Evolutionary conservation across 805 yeast species (phyloP).

Genomic region (Saccharomycopsis sp.): DNA sequence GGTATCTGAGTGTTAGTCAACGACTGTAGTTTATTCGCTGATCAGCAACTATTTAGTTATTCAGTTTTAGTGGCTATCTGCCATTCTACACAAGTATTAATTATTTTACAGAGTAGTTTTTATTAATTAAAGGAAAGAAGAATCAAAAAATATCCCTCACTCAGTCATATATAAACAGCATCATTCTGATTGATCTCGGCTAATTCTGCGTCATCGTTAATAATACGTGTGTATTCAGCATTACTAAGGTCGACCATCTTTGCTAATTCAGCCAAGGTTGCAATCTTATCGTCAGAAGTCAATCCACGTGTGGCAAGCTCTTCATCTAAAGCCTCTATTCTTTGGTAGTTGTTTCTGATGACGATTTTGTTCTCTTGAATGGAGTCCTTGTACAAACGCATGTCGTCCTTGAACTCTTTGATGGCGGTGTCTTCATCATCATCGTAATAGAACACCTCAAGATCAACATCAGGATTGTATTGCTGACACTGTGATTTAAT

Average conservation of each 20-base stretch:
- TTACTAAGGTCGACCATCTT: not conserved
- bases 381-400: conserved; percentile 46
- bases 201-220: not conserved
- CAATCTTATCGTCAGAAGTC: not conserved
- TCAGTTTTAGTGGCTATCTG: too few species aligned
- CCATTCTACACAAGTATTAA: too few species aligned
- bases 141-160: too few species aligned
- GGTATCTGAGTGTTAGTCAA: too few species aligned
- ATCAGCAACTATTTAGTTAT: too few species aligned
- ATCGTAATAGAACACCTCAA: conserved; percentile 21
- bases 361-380: conserved; percentile 51
- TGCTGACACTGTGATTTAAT: conserved; percentile 30
- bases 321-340: conserved; percentile 38
- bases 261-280: not conserved
- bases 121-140: too few species aligned
- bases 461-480: conserved; percentile 21
- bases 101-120: too few species aligned
- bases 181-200: not conserved
- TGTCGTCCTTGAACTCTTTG: conserved; percentile 37
- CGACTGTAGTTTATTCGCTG: too few species aligned
- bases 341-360: conserved; percentile 42
- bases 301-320: conserved; percentile 43
- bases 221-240: not conserved
- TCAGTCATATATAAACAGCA: not conserved
- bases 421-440: conserved; percentile 24